A percentile compares a stretch with the other conserved stretches of the same genome.
Conservation (phyloP, 2,329 filamentous ascomycete genomes). For the Claviceps digitariae region DNA sequence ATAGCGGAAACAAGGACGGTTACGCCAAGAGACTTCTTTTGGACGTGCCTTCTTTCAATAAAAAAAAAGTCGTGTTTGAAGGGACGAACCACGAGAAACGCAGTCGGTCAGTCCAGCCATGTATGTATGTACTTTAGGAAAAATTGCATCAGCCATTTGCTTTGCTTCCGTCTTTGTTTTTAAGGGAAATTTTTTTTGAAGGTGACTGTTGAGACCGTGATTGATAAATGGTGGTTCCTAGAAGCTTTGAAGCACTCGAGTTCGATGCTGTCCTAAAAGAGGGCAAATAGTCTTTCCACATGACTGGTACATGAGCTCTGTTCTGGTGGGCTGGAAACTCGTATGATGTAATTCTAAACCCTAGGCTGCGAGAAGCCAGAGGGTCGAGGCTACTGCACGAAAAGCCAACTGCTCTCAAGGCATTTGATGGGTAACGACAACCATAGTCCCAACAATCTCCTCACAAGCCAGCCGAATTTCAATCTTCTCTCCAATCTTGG, state of each 20-base stretch:
- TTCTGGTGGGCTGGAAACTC: not conserved
- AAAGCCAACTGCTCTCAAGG: not conserved
- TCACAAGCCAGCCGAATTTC: conserved; percentile 72
- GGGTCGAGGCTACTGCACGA: not conserved
- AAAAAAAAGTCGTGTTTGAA: not conserved
- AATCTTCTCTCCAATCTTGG: conserved; percentile 39
- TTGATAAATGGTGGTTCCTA: too few species aligned
- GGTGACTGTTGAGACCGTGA: too few species aligned
- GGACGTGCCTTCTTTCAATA: too few species aligned
- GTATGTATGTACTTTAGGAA: not conserved
- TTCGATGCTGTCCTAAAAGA: too few species aligned
- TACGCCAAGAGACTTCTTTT: too few species aligned
- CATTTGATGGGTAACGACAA: conserved; percentile 12
- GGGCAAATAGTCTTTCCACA: too few species aligned
- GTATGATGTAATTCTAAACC: not conserved
- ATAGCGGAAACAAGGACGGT: not conserved
- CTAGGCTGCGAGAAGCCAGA: not conserved
- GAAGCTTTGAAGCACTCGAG: too few species aligned
- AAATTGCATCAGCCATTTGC: not conserved
- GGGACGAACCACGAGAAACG: not conserved
- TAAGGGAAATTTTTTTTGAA: too few species aligned
- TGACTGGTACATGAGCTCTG: too few species aligned
- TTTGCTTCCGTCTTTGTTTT: too few species aligned
- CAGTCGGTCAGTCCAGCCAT: not conserved
- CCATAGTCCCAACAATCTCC: conserved; percentile 55